Evolutionary conservation across 768 basidiomycete species (phyloP), one percentile per base, ranked within the genome.

Genomic region (Leccinum sublutescens): DNA sequence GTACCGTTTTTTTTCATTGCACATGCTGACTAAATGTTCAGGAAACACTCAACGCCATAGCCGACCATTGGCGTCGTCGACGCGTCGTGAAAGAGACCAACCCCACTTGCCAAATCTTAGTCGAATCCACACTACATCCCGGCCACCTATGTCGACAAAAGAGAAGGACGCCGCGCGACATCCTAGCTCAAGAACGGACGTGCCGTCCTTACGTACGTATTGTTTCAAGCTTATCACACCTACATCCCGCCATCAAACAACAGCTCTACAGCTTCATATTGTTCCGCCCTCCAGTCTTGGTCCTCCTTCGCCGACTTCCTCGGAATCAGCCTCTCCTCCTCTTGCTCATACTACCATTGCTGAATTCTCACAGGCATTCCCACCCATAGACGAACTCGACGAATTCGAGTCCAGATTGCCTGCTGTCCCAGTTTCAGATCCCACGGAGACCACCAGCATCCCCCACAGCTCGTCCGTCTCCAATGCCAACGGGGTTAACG

Each of bases 361-460:
- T 8, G 85, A 84, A 34, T 90, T 91, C 65, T 73, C 80, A 5
- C 80, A 83, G 52, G 72, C 80, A n/a, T 93, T 92, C 62, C 90
- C 89, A 0, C 81, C 89, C 9, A 88, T 93, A 64, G 85, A 89
- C 66, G 88, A 91, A 68, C 74, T 92, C 29, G 84, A 91, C 60
- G 85, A 86, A 68, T 73, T 77, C 56, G 70, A 71, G 7, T 76
- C 83, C 62, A 75, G 72, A 48, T 75, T 86, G 36, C 82, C 83
- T 27, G 76, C 83, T 7, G 77, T 81, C 15, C 80, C 83, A 4
- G 52, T 79, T 17, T 77, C 81, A n/a, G 50, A 67, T 50, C 64
- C 64, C 17, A 80, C 79, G 0, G 79, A 75, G 17, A 67, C 68
- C 29, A 73, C 69, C 61, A 60, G 38, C 27, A 36, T 50, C 9